A percentile compares a stretch with the other conserved stretches of the same genome.
phyloP scores from a whole-genome alignment of 805 yeast species.

The Clavispora vitiphila region DNA sequence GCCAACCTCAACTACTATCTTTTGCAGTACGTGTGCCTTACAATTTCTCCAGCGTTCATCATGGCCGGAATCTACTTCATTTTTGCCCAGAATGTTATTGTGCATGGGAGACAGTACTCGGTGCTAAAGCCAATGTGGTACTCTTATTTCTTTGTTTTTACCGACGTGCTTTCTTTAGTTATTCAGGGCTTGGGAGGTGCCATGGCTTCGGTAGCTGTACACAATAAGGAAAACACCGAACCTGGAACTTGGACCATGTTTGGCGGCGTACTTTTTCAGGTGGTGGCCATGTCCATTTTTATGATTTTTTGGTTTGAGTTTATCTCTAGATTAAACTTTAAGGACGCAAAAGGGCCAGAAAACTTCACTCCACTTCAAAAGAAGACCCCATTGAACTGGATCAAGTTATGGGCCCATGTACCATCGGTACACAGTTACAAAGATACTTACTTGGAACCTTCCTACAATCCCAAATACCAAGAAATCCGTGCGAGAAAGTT shows the following conservation, averaged over 20 bases:
- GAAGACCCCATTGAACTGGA: constrained; percentile 20
- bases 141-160: constrained; percentile 35
- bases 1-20: constrained; percentile 19
- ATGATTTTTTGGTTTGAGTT: constrained; percentile 33
- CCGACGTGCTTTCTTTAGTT: constrained; percentile 32
- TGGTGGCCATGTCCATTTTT: constrained; percentile 35
- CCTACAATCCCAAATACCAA: constrained; percentile 25
- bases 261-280: constrained; percentile 36
- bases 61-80: constrained; percentile 41
- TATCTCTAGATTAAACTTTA: constrained; percentile 28
- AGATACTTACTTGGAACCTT: constrained; percentile 20
- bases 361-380: constrained; percentile 15
- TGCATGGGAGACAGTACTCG: constrained; percentile 34
- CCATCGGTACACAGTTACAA: constrained; percentile 20
- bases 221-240: constrained; percentile 15
- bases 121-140: constrained; percentile 40
- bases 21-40: constrained; percentile 31
- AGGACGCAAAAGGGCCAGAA: constrained; percentile 11
- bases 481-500: constrained; percentile 22
- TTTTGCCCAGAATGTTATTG: constrained; percentile 36
- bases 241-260: constrained; percentile 36
- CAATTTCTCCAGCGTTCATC: constrained; percentile 38
- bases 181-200: constrained; percentile 41
- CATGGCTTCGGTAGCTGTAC: constrained; percentile 25
- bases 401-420: constrained; percentile 25